Conservation (phyloP, 768 basidiomycete genomes). For the Tricholoma bakamatsutake region DNA sequence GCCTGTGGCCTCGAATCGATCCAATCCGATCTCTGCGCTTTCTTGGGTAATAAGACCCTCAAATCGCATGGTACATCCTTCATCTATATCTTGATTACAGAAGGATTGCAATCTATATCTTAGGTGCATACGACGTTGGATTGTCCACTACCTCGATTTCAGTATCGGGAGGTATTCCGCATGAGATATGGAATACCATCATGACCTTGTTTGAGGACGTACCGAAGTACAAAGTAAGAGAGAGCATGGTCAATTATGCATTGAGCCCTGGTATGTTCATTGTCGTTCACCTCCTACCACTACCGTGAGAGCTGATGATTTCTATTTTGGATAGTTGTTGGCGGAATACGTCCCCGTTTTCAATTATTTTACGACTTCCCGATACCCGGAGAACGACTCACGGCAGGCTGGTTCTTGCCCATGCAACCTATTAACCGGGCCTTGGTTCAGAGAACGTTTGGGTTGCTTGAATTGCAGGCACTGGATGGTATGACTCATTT, state of each 20-base stretch:
- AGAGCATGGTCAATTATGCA: conserved; percentile 27
- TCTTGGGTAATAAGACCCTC: conserved; percentile 65
- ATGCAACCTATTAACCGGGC: conserved; percentile 37
- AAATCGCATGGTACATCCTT: conserved; percentile 30
- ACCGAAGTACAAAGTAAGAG: conserved; percentile 27
- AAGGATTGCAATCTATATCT: neutral
- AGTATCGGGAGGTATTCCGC: conserved; percentile 47
- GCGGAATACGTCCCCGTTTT: conserved; percentile 15
- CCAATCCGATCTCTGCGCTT: conserved; percentile 66
- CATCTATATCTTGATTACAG: neutral
- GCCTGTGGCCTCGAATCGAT: conserved; percentile 74
- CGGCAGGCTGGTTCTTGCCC: conserved; percentile 32
- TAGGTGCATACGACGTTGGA: conserved; percentile 33
- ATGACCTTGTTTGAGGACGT: conserved; percentile 32
- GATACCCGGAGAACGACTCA: conserved; percentile 28
- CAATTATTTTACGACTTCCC: conserved; percentile 31
- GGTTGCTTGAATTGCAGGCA: conserved; percentile 33
- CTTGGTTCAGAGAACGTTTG: conserved; percentile 42
- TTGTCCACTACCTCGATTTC: conserved; percentile 51
- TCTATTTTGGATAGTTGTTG: conserved; percentile 2
- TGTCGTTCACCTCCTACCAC: neutral
- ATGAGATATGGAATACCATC: conserved; percentile 54
- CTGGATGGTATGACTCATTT: conserved; percentile 12
- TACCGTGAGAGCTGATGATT: neutral
- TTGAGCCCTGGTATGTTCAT: conserved; percentile 35